Evolutionary conservation across 202 grass and related monocot species (phyloP).

Genomic region (Brachypodium distachyon): DNA sequence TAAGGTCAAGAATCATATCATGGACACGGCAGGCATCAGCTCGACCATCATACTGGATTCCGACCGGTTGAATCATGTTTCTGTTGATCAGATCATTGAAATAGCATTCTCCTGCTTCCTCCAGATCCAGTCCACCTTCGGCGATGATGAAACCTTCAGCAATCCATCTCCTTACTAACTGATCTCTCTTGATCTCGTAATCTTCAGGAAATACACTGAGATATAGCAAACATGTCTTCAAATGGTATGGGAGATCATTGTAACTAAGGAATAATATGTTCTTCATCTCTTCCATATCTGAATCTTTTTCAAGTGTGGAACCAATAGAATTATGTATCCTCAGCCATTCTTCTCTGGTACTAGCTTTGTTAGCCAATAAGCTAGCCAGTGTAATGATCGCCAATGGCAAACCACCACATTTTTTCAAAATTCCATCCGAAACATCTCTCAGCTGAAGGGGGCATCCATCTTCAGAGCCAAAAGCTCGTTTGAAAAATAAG

Average conservation of each 20-base stretch:
- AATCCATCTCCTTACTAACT: constrained; percentile 8
- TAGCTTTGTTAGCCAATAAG: constrained; percentile 22
- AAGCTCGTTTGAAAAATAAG: constrained; percentile 22
- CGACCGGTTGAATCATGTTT: not conserved
- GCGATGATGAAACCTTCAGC: not conserved
- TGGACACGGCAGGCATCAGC: constrained; percentile 8
- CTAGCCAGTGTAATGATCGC: constrained; percentile 32
- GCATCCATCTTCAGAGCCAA: constrained; percentile 21
- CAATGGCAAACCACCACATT: constrained; percentile 25
- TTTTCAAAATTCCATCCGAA: constrained; percentile 16
- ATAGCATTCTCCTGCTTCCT: constrained; percentile 21
- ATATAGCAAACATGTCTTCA: constrained; percentile 26
- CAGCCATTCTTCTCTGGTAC: constrained; percentile 23
- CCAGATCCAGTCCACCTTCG: not conserved
- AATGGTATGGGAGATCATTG: constrained; percentile 15
- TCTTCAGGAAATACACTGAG: constrained; percentile 26
- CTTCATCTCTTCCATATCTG: constrained; percentile 17
- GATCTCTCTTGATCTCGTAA: not conserved
- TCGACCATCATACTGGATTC: constrained; percentile 9
- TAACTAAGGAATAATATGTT: constrained; percentile 21
- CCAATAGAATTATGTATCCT: constrained; percentile 19
- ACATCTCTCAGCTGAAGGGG: constrained; percentile 18
- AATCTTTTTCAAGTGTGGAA: constrained; percentile 32
- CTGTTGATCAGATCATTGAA: constrained; percentile 20
- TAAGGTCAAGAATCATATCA: constrained; percentile 27